Percentiles rank a stretch among this genome's conserved stretches.
These are phyloP conservation scores for Dictyostelium citrinum DNA, from an alignment of 78 protist species.

Conservation along the genomic window DNA sequence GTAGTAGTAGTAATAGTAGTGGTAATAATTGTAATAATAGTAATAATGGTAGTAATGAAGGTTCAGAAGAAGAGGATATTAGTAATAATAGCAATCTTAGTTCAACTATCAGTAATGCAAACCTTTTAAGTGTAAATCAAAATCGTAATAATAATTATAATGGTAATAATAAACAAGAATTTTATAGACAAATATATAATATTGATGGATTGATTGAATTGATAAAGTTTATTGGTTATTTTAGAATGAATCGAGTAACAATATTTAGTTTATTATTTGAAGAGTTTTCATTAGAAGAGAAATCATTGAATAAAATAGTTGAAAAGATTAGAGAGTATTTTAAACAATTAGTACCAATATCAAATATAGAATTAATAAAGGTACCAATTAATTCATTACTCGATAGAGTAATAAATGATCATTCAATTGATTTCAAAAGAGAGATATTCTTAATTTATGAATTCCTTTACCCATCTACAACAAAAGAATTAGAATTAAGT, in stretches of 20 bases:
- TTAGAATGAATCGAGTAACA: not conserved
- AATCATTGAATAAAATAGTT: not conserved
- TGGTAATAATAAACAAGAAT: not conserved
- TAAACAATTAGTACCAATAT: not conserved
- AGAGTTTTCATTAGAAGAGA: not conserved
- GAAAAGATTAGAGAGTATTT: not conserved
- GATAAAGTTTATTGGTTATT: constrained; percentile 9
- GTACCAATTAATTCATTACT: not conserved
- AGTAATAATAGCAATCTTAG: not conserved
- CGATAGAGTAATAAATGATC: not conserved
- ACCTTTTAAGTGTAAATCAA: not conserved
- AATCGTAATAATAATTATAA: not conserved
- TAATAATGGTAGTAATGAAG: not conserved
- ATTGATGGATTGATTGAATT: not conserved
- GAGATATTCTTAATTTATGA: not conserved
- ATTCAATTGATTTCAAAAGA: constrained; percentile 18
- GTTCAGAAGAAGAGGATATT: not conserved
- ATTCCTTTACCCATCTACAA: not conserved
- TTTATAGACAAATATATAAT: not conserved
- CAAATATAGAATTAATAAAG: not conserved
- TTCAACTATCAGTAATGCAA: not conserved
- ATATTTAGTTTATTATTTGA: constrained; percentile 1
- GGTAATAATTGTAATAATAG: not conserved
- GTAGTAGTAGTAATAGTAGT: not conserved
- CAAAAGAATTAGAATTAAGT: not conserved